A percentile compares a stretch with the other conserved stretches of the same genome.
Evolutionary conservation across 2,329 filamentous ascomycete species (phyloP).

Genomic region (Fusarium tjaetaba): DNA sequence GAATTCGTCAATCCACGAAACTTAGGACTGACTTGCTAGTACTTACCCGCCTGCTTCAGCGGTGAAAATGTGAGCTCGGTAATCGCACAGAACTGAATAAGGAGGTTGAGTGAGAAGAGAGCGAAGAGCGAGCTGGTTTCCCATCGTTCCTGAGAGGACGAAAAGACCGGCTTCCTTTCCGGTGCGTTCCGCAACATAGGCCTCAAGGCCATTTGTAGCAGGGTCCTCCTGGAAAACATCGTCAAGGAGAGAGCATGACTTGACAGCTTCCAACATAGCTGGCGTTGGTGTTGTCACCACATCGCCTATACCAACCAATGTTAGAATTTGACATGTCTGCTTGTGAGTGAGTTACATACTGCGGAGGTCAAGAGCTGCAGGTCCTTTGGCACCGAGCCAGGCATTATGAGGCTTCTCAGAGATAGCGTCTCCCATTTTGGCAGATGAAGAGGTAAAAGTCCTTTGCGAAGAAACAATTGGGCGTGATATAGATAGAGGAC

Average conservation of each 20-base stretch:
- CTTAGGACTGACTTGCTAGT: accelerated
- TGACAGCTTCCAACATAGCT: conserved; percentile 84
- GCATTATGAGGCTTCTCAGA: conserved; percentile 40
- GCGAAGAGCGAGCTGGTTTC: conserved; percentile 86
- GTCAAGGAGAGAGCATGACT: conserved; percentile 78
- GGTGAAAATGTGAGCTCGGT: conserved; percentile 79
- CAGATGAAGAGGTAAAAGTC: conserved; percentile 21
- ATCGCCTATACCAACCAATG: conserved; percentile 51
- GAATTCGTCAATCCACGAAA: not conserved
- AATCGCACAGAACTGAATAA: conserved; percentile 81
- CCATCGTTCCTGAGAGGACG: conserved; percentile 92
- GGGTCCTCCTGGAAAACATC: conserved; percentile 86
- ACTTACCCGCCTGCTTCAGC: conserved; percentile 70
- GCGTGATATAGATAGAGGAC: not conserved
- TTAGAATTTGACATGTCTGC: conserved; percentile 27
- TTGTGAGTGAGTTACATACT: conserved; percentile 45
- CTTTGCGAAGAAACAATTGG: not conserved
- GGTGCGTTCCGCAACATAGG: conserved; percentile 76
- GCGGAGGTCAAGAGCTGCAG: conserved; percentile 53
- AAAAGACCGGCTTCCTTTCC: conserved; percentile 82
- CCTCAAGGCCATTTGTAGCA: conserved; percentile 80
- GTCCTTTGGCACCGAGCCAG: conserved; percentile 52
- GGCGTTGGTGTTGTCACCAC: conserved; percentile 77
- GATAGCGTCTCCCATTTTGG: conserved; percentile 27
- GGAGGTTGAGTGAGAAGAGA: conserved; percentile 83